These are phyloP conservation scores for Cyberlindnera americana DNA, from an alignment of 805 yeast species.

Conservation along the genomic window DNA sequence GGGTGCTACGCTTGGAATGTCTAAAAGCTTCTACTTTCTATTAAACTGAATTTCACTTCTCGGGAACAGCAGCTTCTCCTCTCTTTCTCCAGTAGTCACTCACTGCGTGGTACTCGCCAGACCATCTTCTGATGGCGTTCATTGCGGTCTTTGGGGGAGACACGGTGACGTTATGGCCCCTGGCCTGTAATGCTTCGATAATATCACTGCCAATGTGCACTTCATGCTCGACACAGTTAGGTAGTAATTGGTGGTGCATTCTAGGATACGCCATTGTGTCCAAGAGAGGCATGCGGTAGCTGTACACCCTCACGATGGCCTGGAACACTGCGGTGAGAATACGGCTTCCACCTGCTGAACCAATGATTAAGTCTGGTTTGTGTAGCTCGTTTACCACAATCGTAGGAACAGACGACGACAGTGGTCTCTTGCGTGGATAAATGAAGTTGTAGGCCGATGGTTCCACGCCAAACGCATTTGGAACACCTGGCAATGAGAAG, in stretches of 20 bases:
- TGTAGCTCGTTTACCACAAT: constrained; percentile 50
- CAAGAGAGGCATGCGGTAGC: constrained; percentile 53
- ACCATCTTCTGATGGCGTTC: constrained; percentile 47
- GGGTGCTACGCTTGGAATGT: too few species aligned
- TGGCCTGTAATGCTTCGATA: constrained; percentile 31
- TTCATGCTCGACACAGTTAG: constrained; percentile 65
- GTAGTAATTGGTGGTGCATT: constrained; percentile 85
- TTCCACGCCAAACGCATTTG: constrained; percentile 74
- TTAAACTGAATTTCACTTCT: too few species aligned
- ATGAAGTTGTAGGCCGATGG: constrained; percentile 82
- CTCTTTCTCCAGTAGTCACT: constrained; percentile 88
- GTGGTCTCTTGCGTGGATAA: constrained; percentile 73
- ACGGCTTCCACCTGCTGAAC: constrained; percentile 93
- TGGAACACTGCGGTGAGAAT: constrained; percentile 82
- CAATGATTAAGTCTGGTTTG: constrained; percentile 64
- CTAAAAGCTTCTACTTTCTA: too few species aligned
- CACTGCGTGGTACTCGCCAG: constrained; percentile 58
- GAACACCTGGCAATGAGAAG: constrained; percentile 66
- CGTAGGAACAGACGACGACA: constrained; percentile 80
- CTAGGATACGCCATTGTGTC: constrained; percentile 78
- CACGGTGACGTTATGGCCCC: constrained; percentile 48
- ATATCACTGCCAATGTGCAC: constrained; percentile 43
- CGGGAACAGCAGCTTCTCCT: constrained; percentile 57
- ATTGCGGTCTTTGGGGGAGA: constrained; percentile 49
- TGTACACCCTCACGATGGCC: constrained; percentile 65